A percentile compares a stretch with the other conserved stretches of the same genome.
Conservation (phyloP, 441 rosid genomes). For the Geranium incanum region DNA sequence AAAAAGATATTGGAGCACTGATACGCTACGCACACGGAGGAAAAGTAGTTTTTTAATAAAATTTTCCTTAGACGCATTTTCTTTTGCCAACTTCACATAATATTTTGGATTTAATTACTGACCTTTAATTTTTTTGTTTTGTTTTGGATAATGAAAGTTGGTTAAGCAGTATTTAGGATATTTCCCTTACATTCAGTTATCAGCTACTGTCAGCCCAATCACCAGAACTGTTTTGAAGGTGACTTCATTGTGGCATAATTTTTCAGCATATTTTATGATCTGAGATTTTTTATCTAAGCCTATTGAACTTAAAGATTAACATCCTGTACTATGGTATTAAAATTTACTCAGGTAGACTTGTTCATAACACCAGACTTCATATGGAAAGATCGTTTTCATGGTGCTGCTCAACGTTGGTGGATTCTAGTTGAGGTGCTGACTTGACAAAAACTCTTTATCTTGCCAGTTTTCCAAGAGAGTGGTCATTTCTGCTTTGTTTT, state of each 20-base stretch:
- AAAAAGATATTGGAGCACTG: conserved; percentile 88
- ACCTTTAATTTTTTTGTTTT: conserved; percentile 18
- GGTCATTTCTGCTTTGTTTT: conserved; percentile 1
- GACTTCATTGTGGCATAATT: conserved; percentile 17
- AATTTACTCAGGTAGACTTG: conserved; percentile 70
- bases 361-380: conserved; percentile 69
- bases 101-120: conserved; percentile 6
- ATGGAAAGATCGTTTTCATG: conserved; percentile 98
- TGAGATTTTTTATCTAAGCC: conserved; percentile 9
- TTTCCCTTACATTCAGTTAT: conserved; percentile 75
- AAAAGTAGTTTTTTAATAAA: conserved; percentile 43
- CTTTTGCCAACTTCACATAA: conserved; percentile 16
- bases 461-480: neutral
- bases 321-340: conserved; percentile 12
- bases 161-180: conserved; percentile 85
- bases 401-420: conserved; percentile 95
- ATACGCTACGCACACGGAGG: conserved; percentile 96
- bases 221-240: conserved; percentile 99
- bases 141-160: conserved; percentile 43
- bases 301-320: conserved; percentile 10
- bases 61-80: conserved; percentile 16
- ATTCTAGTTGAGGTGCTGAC: conserved; percentile 64
- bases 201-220: conserved; percentile 94
- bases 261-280: conserved; percentile 9
- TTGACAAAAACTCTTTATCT: conserved; percentile 1